Evolutionary conservation across 306 rosid species (phyloP), one percentile per base, ranked within the genome.

Genomic region (Pterocarpus macrocarpus): DNA sequence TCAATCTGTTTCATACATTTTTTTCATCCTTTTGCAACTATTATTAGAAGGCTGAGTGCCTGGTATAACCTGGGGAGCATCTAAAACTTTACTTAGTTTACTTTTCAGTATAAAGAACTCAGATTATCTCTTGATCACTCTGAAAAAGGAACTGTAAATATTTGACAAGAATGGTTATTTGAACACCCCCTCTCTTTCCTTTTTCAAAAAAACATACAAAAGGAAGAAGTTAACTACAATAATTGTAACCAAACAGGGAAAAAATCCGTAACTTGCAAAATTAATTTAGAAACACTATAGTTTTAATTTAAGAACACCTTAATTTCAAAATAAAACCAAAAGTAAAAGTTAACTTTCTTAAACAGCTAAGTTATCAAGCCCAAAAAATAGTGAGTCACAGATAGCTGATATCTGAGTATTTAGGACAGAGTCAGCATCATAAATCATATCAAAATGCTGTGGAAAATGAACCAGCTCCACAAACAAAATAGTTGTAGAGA

Each of bases 371-470:
- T 28, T 39, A 34, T 79, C 64, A 34, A 16, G 45, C 71, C 64
- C 32, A 4, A 2, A 58, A 16, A 69, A 58, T n/a, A 32, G 8
- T 76, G 50, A 45, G 17, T 59, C 33, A 43, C 41, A 45, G 35
- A 38, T 34, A 72, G 74, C n/a, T 15, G 53, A 72, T 73, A 57
- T 63, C 53, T 41, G 64, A 28, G 30, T 64, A 64, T 62, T 72
- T 15, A 67, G 28, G 66, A 35, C 32, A 68, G 14, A 30, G 38
- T 63, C 34, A 58, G 28, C 10, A 67, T 38, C 70, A 75, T 67
- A 75, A 32, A 66, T 57, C 71, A 44, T 67, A 14, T 70, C 35
- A 67, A 82, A 58, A 68, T 59, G 59, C 12, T 16, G 71, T 14
- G 11, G 15, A 68, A 74, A 55, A 55, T 16, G 67, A 56, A 35